Evolutionary conservation across 345 rosid species (phyloP), one percentile per base, ranked within the genome.

Genomic region (Isatis tinctoria): DNA sequence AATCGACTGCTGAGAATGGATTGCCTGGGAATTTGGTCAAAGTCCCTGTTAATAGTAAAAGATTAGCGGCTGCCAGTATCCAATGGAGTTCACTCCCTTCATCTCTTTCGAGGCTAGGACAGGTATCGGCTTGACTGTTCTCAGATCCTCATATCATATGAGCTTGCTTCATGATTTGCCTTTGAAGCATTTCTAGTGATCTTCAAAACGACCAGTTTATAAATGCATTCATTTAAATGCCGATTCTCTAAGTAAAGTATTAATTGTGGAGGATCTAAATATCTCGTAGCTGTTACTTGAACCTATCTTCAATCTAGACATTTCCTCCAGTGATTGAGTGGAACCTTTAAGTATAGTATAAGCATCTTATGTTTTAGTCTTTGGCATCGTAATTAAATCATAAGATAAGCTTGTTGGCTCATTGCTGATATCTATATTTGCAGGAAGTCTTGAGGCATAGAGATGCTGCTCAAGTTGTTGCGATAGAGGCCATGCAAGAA

Each of bases 381-480:
- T 74, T 65, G 40, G 49, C 59, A 35, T 45, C 66, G 13, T 63
- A 24, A 10, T 13, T 10, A 30, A 0, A 39, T 2, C 14, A 18
- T 14, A 56, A 35, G 60, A 6, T 0, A 32, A 16, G 67, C 44
- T 7, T 51, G 10, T 22, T 67, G 28, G 28, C 37, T 40, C 54
- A 28, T 60, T 45, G 37, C 72, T 65, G 44, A 18, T 14, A 18
- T 54, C 36, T 4, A 33, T 58, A 10, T 30, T 39, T 66, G 20
- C 84, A 95, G 99, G 96, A 86, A 74, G 90, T 95, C 49, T 79
- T 90, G 86, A 95, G 82, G 87, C 86, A 84, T 57, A 85, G 97
- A 79, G 99, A 95, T 76, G 86, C 91, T 41, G 97, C 97, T 58
- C 95, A 89, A 82, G 78, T 78, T 33, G 97, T 93, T 1, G 97